Conservation (phyloP, 306 rosid genomes). For the Ormosia emarginata region DNA sequence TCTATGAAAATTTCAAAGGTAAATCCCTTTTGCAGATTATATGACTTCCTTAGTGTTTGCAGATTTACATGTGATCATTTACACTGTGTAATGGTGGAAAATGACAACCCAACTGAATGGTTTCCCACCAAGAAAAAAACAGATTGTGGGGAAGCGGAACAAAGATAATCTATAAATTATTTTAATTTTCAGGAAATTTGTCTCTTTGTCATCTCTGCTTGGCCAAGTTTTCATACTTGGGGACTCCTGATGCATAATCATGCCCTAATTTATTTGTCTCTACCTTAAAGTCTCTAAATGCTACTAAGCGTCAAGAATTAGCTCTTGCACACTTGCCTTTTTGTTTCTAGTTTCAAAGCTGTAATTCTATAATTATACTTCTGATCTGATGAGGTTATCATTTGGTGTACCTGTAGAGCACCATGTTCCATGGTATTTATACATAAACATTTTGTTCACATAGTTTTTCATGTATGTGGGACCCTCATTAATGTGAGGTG, state of each 20-base stretch:
- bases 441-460: background rate
- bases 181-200: background rate
- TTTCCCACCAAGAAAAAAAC: background rate
- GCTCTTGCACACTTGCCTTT: background rate
- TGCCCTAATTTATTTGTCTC: background rate
- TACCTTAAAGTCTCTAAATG: background rate
- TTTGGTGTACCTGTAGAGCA: constrained; percentile 12
- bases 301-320: background rate
- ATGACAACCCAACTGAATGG: constrained; percentile 8
- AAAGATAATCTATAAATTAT: background rate
- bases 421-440: background rate
- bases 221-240: background rate
- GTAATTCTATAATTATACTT: background rate
- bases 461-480: background rate
- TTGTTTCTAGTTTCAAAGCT: constrained; percentile 1
- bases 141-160: background rate
- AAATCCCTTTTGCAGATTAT: background rate
- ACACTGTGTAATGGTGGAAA: constrained; percentile 1
- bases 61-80: background rate
- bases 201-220: background rate
- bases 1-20: background rate
- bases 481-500: constrained; percentile 15
- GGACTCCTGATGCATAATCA: constrained; percentile 1
- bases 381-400: background rate
- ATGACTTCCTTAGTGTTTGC: constrained; percentile 10